Evolutionary conservation across 305 asterid genomes (phyloP).

Genomic region (Solanum hybrid): DNA sequence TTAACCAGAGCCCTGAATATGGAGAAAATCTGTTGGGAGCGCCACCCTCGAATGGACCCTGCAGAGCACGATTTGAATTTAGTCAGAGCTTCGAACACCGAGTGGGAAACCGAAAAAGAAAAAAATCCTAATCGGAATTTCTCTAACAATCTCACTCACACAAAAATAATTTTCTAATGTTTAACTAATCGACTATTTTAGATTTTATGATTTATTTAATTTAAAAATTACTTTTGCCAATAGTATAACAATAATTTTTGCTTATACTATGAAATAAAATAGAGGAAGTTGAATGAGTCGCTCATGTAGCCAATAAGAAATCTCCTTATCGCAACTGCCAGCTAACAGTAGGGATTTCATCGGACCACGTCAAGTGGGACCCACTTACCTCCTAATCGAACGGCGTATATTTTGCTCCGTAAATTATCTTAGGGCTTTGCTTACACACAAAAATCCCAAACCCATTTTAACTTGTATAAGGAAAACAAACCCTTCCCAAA

Average conservation of each 20-base stretch:
- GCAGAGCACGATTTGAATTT: too few relatives aligned
- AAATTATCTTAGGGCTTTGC: conserved; percentile 24
- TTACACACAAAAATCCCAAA: conserved; percentile 7
- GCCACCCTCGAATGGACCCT: too few relatives aligned
- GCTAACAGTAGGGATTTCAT: background rate
- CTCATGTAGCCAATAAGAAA: background rate
- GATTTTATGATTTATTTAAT: too few relatives aligned
- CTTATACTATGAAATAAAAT: background rate
- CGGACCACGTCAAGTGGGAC: conserved; percentile 12
- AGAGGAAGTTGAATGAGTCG: background rate
- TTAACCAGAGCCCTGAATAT: too few relatives aligned
- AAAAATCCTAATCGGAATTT: too few relatives aligned
- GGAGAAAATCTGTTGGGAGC: background rate
- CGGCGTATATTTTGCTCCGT: conserved; percentile 17
- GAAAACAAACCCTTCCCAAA: background rate
- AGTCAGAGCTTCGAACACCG: fast-evolving
- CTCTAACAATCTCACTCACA: background rate
- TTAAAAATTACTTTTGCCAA: background rate
- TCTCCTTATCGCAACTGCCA: background rate
- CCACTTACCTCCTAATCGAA: conserved; percentile 13
- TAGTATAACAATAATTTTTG: background rate
- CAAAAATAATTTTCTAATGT: background rate
- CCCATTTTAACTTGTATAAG: conserved; percentile 8
- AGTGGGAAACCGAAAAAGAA: too few relatives aligned
- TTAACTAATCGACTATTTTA: background rate